Evolutionary conservation across 805 yeast genomes (phyloP).

Genomic region (Ogataea minuta): DNA sequence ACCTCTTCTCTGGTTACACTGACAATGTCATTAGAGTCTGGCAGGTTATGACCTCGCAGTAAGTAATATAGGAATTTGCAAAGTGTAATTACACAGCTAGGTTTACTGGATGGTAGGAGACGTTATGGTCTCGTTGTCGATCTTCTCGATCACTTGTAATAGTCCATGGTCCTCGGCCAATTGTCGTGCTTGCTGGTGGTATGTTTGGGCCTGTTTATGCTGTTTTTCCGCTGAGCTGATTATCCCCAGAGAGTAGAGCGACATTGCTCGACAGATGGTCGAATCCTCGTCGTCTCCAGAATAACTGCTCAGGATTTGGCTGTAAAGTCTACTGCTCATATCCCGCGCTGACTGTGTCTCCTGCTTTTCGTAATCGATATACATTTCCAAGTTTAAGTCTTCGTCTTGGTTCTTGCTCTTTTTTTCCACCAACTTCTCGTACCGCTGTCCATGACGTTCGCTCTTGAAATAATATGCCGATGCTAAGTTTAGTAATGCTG

Average conservation of each 20-base stretch:
- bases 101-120: too few species aligned
- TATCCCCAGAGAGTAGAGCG: constrained; percentile 85
- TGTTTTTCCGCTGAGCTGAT: constrained; percentile 60
- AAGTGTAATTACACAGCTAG: too few species aligned
- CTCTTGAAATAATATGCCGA: constrained; percentile 28
- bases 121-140: constrained; percentile 55
- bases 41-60: constrained; percentile 94
- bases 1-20: constrained; percentile 99
- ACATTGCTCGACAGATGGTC: constrained; percentile 51
- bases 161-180: constrained; percentile 69
- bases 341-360: constrained; percentile 13
- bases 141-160: constrained; percentile 57
- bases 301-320: constrained; percentile 14
- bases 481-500: constrained; percentile 29
- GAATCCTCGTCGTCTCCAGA: constrained; percentile 6
- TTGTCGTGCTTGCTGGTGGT: constrained; percentile 65
- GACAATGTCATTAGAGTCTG: constrained; percentile 99
- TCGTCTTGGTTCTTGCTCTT: constrained; percentile 8
- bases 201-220: constrained; percentile 54
- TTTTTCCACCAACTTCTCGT: constrained; percentile 4
- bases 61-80: constrained; percentile 23
- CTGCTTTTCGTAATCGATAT: constrained; percentile 10
- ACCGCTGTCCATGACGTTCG: constrained; percentile 18
- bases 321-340: constrained; percentile 24
- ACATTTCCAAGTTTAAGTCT: constrained; percentile 11